A percentile compares a stretch with the other conserved stretches of the same genome.
Conservation (phyloP, 441 rosid genomes). For the Mallotus japonicus region DNA sequence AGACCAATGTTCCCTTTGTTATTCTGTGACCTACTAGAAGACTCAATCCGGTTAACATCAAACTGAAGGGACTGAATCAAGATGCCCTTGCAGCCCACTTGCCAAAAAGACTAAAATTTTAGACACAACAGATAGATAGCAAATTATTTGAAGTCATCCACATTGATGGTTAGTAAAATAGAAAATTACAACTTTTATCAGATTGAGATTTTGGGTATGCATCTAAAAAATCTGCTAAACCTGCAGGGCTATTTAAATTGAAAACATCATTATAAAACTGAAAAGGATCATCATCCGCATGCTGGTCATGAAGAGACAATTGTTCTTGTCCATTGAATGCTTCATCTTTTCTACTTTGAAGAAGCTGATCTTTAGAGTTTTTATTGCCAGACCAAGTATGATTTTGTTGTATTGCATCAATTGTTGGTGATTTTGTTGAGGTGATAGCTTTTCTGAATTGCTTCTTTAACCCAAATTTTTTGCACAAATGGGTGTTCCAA, state of each 20-base stretch:
- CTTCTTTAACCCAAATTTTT: constrained; percentile 14
- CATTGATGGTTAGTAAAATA: too few species aligned
- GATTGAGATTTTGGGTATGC: not conserved
- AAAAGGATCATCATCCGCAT: not conserved
- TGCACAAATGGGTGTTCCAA: too few species aligned
- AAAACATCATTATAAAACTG: constrained; percentile 1
- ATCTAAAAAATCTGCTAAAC: constrained; percentile 19
- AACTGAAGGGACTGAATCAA: too few species aligned
- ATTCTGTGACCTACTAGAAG: too few species aligned
- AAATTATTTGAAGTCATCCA: too few species aligned
- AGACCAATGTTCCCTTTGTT: too few species aligned
- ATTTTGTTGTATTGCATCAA: not conserved
- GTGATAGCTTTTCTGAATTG: not conserved
- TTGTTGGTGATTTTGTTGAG: not conserved
- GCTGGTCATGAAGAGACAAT: not conserved
- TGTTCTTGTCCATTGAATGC: constrained; percentile 1
- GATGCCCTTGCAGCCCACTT: too few species aligned
- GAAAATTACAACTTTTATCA: too few species aligned
- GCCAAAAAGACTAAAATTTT: too few species aligned
- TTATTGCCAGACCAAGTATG: not conserved
- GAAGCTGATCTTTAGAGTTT: not conserved
- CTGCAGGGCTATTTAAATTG: constrained; percentile 8
- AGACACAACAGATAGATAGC: too few species aligned
- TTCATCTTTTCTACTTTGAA: not conserved
- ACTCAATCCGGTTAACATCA: too few species aligned